phyloP scores from a whole-genome alignment of 192 early-diverging fungal genomes.

The Pilaira anomala region DNA sequence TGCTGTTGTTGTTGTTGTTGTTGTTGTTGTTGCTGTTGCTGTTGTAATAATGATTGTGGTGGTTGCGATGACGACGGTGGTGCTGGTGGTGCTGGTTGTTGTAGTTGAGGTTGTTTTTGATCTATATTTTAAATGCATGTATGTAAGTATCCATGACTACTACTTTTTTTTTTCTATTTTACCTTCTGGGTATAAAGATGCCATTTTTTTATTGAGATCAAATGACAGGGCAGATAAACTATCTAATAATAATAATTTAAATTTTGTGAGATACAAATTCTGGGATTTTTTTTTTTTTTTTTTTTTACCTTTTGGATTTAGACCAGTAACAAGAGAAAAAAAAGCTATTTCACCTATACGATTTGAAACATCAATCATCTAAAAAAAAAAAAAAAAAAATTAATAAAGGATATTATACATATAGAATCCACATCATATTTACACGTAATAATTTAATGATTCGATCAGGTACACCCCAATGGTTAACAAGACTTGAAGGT shows the following conservation, averaged over 20 bases:
- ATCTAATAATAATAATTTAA: neutral
- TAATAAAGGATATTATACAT: neutral
- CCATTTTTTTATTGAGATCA: no score
- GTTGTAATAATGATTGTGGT: no score
- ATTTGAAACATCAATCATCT: conserved; percentile 9
- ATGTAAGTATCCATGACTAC: neutral
- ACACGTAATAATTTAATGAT: conserved; percentile 11
- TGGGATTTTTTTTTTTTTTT: neutral
- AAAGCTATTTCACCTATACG: conserved; percentile 19
- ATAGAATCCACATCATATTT: neutral
- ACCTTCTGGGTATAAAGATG: neutral
- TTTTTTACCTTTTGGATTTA: conserved; percentile 6
- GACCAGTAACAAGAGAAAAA: conserved; percentile 17
- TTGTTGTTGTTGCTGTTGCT: no score
- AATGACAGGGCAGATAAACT: no score
- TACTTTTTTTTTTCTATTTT: neutral
- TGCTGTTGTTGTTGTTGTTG: conserved; percentile 10
- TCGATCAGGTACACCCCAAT: conserved; percentile 13
- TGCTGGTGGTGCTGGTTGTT: neutral
- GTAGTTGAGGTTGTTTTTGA: neutral
- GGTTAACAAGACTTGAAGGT: conserved; percentile 8
- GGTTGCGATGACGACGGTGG: neutral
- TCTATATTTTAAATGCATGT: neutral
- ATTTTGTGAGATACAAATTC: neutral
- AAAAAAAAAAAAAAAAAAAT: neutral